phyloP scores from a whole-genome alignment of 148 eudicot species.

The Polygonum maritimum region DNA sequence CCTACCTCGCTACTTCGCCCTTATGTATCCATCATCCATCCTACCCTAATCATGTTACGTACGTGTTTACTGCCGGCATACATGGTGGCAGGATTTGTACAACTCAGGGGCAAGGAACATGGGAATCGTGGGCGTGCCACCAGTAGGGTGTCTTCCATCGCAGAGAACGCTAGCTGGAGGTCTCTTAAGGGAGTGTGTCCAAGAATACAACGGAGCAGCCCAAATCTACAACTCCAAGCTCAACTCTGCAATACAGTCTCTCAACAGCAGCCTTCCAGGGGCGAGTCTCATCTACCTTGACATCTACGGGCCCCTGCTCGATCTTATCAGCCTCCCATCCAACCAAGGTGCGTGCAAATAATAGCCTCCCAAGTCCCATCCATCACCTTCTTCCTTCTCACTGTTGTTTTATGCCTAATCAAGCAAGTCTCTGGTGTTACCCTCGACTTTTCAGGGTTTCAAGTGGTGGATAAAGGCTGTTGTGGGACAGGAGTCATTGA shows the following conservation, averaged over 20 bases:
- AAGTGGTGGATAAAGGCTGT: slow-evolving; percentile 26
- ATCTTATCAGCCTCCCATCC: slow-evolving; percentile 39
- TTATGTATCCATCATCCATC: too few relatives aligned
- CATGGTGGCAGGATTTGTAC: slow-evolving; percentile 35
- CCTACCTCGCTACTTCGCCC: too few relatives aligned
- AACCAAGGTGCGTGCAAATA: slow-evolving; percentile 3
- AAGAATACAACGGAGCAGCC: slow-evolving; percentile 34
- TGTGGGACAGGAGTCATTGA: slow-evolving; percentile 39
- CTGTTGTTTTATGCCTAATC: too few relatives aligned
- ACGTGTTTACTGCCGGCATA: too few relatives aligned
- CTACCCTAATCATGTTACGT: too few relatives aligned
- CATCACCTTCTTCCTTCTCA: too few relatives aligned
- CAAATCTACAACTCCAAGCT: slow-evolving; percentile 43
- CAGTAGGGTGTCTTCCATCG: slow-evolving; percentile 65
- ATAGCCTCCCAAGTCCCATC: too few relatives aligned
- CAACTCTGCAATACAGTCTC: slow-evolving; percentile 14
- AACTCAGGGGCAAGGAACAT: slow-evolving; percentile 47
- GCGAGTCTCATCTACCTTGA: slow-evolving; percentile 36
- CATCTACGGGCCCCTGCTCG: slow-evolving; percentile 28
- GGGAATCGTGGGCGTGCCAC: slow-evolving; percentile 42
- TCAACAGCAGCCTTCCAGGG: slow-evolving; percentile 25
- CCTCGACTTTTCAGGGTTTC: slow-evolving; percentile 23
- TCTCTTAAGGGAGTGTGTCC: slow-evolving; percentile 27
- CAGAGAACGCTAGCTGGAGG: slow-evolving; percentile 52
- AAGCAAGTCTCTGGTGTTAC: too few relatives aligned